phyloP scores from a whole-genome alignment of 129 eudicot genomes.

The Pulicaria dysenterica region DNA sequence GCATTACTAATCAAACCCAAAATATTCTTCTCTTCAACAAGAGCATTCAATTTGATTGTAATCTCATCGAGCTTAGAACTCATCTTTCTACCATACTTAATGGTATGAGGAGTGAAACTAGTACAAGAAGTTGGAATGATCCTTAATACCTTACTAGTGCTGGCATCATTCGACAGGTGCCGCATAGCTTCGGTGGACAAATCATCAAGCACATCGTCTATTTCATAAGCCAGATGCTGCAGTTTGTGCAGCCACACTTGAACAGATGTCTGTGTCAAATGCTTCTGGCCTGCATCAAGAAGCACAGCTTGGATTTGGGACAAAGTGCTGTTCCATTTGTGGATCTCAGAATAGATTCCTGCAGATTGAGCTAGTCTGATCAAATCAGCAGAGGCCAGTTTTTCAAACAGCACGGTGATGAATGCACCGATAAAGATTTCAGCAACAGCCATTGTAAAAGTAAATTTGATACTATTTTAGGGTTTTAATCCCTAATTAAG shows the following conservation, averaged over 20 bases:
- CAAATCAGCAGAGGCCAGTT: slow-evolving; percentile 29
- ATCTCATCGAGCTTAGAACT: slow-evolving; percentile 5
- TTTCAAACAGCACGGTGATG: slow-evolving; percentile 33
- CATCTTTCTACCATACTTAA: slow-evolving; percentile 15
- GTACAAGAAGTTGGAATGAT: neutral
- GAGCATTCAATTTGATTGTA: neutral
- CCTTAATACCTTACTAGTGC: slow-evolving; percentile 2
- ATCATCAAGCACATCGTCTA: slow-evolving; percentile 48
- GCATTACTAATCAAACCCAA: too few species aligned
- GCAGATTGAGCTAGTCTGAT: slow-evolving; percentile 27
- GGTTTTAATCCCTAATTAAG: too few species aligned
- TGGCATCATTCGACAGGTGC: neutral
- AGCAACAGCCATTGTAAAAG: slow-evolving; percentile 8
- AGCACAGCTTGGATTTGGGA: slow-evolving; percentile 33
- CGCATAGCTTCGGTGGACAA: slow-evolving; percentile 37
- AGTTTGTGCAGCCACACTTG: slow-evolving; percentile 37
- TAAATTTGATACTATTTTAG: too few species aligned
- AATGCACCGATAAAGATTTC: slow-evolving; percentile 38
- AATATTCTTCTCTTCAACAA: neutral
- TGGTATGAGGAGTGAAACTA: neutral
- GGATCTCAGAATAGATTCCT: slow-evolving; percentile 25
- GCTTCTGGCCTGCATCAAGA: slow-evolving; percentile 48
- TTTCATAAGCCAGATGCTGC: slow-evolving; percentile 39
- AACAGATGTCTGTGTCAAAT: neutral
- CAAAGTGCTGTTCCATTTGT: slow-evolving; percentile 22